Base-by-base conservation (phyloP, 2,329 filamentous ascomycete genomes). In the Aspergillus sp. region DNA sequence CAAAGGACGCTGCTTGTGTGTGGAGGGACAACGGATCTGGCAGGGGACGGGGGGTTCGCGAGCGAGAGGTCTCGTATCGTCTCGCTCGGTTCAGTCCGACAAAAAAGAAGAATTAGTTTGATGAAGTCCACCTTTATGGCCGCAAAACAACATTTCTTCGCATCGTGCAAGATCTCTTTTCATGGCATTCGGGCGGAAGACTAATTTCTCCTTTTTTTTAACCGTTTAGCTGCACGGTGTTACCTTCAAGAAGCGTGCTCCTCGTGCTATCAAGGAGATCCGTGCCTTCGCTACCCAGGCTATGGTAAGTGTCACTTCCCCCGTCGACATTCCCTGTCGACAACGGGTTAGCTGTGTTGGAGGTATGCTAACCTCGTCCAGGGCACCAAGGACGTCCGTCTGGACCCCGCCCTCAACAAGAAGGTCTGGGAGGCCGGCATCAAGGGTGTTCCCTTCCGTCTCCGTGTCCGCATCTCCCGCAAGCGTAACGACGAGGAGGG, bases 401-500 rank as follows among this genome's bases (percentile, higher is more conserved):
- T 99, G 75, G 94, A 99, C 85, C 94, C 94, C 73, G 89, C 94
- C 82, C 82, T 99, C 74, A 99, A 99, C 89, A 99, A 99, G 90
- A 97, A 99, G 86, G 93, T 99, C 77, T 99, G 94, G 94, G 94
- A 99, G 82, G 83, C 88, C 74, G 94, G 94, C 79, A 87, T 99
- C 84, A 99, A 97, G 89, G 95, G 94, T 73, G 92, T 96, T 66
- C 90, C 93, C 67, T 97, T 88, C 89, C 88, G 95, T 79, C 84
- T 99, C 70, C 93, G 94, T 73, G 87, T 99, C 75, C 91, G 95
- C 81, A 96, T 99, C 82, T 96, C 91, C 75, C 90, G 94, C 81
- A 95, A 95, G 87, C 90, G 94, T 86, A 99, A 99, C 82, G 94
- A 99, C 79, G 94, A 97, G 85, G 94, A 99, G 82, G 90, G 90